Evolutionary conservation across 768 basidiomycete species (phyloP), one percentile per base, ranked within the genome.

Genomic region (Artomyces pyxidatus): DNA sequence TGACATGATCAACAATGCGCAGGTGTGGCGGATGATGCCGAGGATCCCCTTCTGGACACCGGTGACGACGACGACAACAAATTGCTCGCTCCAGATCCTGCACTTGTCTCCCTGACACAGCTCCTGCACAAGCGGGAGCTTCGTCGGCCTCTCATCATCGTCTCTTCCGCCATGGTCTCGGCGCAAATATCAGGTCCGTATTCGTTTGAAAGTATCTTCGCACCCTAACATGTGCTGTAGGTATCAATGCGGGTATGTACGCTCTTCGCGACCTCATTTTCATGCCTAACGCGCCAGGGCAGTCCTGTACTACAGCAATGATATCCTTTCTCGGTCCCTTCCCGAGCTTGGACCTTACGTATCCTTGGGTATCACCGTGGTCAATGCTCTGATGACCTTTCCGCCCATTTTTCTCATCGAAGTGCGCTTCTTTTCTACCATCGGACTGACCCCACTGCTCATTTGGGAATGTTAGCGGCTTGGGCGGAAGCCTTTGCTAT

Each of bases 261-360:
- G 22, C 16, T 25, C n/a, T 23, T n/a, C 35, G 42, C 25, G 4
- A 43, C 19, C 52, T 37, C 27, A 19, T 43, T 28, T 41, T n/a
- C n/a, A n/a, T 9, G 32, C 23, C 21, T 21, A 37, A 40, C 35
- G 9, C 19, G 26, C 46, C 21, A 21, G 26, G 50, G 23, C 61
- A 84, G 92, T 95, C 23, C 72, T 95, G 47, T 95, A 92, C 64
- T 95, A 94, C 67, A 89, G 86, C 66, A 93, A 90, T 56, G 78
- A 83, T 42, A 96, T 96, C 55, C 75, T 96, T 22, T 78, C 82
- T 22, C 85, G 78, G 50, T 75, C 89, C 3, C 69, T 96, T 47
- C 90, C 92, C 14, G 75, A 85, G 16, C 63, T 83, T 21, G 92
- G 87, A 0, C 80, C 88, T 17, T 85, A 88, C 56, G 77, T 94